Evolutionary conservation across 495 filamentous ascomycete species (phyloP), one percentile per base, ranked within the genome.

Genomic region (Xylaria intraflava): DNA sequence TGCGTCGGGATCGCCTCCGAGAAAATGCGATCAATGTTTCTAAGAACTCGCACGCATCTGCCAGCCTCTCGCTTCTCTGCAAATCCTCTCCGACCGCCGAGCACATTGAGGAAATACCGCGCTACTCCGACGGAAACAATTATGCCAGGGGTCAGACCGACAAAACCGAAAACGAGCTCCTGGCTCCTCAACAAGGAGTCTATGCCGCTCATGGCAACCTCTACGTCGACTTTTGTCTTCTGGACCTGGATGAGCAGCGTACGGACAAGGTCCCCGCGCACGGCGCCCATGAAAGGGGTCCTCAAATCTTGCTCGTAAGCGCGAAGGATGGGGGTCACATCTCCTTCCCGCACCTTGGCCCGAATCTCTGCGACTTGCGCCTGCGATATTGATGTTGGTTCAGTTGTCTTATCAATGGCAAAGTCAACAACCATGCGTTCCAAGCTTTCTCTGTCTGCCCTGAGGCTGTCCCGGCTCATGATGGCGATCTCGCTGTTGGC

Each of bases 351-450:
- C 2, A 96, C 90, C 56, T 87, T 89, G 12, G 78, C 69, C 40
- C 84, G 75, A 49, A 97, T 84, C 8, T 84, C 76, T 2, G 80
- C 68, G 38, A 93, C 82, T 60, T 94, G 77, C 4, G 62, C 56
- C 10, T 87, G 75, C 2, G 74, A 79, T 27, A 78, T 64, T 10
- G 72, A 61, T 10, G 65, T 53, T 2, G 57, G 59, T 1, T 76
- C 75, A 16, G 67, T 66, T 10, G 76, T 72, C 60, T 88, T 86
- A 51, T 95, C 89, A 14, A 83, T 72, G 6, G 89, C 86, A 71
- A 97, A 98, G 60, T 97, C 91, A 14, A 97, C 85, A 1, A 97
- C 93, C 93, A 98, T 98, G 31, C 93, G 83, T 66, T 98, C 93
- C 39, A 98, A 73, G 59, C 90, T 95, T 17, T 88, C 88, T 41